phyloP scores from a whole-genome alignment of 805 yeast genomes.

The Saccharomycopsis capsularis region DNA sequence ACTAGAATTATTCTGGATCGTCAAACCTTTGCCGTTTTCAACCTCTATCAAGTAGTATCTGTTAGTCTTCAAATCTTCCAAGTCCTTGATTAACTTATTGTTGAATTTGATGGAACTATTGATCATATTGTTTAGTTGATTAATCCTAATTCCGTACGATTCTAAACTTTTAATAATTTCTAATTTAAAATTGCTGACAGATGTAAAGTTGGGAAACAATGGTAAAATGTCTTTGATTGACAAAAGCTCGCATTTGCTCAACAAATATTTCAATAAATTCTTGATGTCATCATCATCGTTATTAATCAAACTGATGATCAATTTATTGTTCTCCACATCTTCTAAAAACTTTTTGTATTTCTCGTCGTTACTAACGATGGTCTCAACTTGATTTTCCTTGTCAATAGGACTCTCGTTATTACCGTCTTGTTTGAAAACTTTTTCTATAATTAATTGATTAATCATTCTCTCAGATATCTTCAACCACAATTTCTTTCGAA shows the following conservation, averaged over 20 bases:
- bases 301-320: conserved; percentile 29
- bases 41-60: conserved; percentile 17
- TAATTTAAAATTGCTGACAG: conserved; percentile 75
- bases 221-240: conserved; percentile 79
- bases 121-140: conserved; percentile 66
- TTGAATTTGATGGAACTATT: conserved; percentile 58
- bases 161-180: conserved; percentile 79
- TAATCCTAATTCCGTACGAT: conserved; percentile 59
- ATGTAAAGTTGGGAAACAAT: conserved; percentile 73
- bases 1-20: conserved; percentile 22
- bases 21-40: conserved; percentile 1
- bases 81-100: conserved; percentile 53
- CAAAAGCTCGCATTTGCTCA: conserved; percentile 42
- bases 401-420: conserved; percentile 22
- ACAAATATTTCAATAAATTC: conserved; percentile 31
- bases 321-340: not conserved
- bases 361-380: conserved; percentile 11
- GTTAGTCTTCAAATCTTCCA: conserved; percentile 36
- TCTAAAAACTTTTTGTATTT: conserved; percentile 7
- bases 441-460: conserved; percentile 25
- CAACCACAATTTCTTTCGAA: conserved; percentile 69
- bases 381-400: conserved; percentile 10
- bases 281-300: conserved; percentile 27
- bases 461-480: conserved; percentile 50
- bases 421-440: conserved; percentile 17